phyloP scores from a whole-genome alignment of 345 rosid genomes.

The Citrus trifoliata region DNA sequence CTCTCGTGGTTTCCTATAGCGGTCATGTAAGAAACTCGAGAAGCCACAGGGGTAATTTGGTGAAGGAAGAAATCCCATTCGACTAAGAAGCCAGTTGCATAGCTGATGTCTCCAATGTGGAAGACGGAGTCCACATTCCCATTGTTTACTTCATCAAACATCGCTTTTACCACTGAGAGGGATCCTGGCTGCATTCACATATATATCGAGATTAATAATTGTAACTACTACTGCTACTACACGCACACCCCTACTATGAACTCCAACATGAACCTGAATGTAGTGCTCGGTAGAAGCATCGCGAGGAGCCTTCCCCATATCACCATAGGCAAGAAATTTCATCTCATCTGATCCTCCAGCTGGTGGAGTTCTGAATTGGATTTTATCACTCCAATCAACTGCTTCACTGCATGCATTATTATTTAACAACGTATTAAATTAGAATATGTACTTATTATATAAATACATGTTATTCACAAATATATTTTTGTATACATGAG shows the following conservation, averaged over 20 bases:
- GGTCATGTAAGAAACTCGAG: conserved; percentile 65
- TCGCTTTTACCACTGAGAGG: conserved; percentile 45
- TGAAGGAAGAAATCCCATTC: conserved; percentile 75
- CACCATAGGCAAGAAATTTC: conserved; percentile 58
- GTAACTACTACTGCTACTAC: neutral
- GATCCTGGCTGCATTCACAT: conserved; percentile 51
- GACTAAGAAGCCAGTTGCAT: conserved; percentile 69
- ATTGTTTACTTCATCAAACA: conserved; percentile 37
- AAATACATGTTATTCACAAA: too few relatives aligned
- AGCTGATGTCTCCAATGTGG: conserved; percentile 80
- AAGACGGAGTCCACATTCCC: conserved; percentile 56
- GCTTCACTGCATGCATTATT: conserved; percentile 34
- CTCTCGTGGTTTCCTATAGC: conserved; percentile 78
- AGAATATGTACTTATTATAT: too few relatives aligned
- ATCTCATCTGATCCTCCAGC: conserved; percentile 52
- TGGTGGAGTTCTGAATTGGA: conserved; percentile 51
- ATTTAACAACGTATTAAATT: neutral
- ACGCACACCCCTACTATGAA: neutral
- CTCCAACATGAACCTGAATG: conserved; percentile 39
- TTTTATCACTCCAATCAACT: conserved; percentile 57
- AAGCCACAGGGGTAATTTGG: conserved; percentile 55
- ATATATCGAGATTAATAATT: too few relatives aligned
- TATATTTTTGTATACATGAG: too few relatives aligned
- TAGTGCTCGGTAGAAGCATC: conserved; percentile 65
- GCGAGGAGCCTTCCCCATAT: conserved; percentile 75